Evolutionary conservation across 805 yeast species (phyloP).

Genomic region (Wickerhamomyces queroliae): DNA sequence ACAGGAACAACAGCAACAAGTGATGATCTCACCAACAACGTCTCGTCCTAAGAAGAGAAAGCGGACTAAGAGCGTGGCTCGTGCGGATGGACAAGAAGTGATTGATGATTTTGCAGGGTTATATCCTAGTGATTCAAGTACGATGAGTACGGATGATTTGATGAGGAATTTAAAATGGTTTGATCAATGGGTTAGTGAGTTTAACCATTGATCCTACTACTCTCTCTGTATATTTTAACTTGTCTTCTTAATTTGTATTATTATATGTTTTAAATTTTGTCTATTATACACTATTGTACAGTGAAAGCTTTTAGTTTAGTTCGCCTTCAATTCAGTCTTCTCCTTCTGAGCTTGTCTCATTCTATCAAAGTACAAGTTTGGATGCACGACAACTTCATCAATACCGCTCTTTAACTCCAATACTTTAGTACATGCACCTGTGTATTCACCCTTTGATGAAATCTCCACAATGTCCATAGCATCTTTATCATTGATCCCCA

Average conservation of each 20-base stretch:
- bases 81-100: neutral
- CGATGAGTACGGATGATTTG: slow-evolving; percentile 23
- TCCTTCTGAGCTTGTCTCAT: slow-evolving; percentile 37
- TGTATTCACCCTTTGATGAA: slow-evolving; percentile 64
- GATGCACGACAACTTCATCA: slow-evolving; percentile 54
- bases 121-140: slow-evolving; percentile 3
- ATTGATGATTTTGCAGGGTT: slow-evolving; percentile 4
- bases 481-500: slow-evolving; percentile 61
- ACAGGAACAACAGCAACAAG: neutral
- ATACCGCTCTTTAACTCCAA: slow-evolving; percentile 64
- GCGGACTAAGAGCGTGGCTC: neutral
- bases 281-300: neutral
- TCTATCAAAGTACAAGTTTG: slow-evolving; percentile 82
- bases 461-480: slow-evolving; percentile 61
- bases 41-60: neutral
- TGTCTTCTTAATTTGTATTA: too few relatives aligned
- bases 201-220: neutral
- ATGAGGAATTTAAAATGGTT: slow-evolving; percentile 48
- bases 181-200: slow-evolving; percentile 37
- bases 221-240: too few relatives aligned
- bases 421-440: slow-evolving; percentile 85
- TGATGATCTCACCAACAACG: too few relatives aligned
- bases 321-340: neutral
- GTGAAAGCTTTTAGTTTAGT: neutral
- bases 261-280: too few relatives aligned